Evolutionary conservation across 345 rosid genomes (phyloP).

Genomic region (Cardamine occulta): DNA sequence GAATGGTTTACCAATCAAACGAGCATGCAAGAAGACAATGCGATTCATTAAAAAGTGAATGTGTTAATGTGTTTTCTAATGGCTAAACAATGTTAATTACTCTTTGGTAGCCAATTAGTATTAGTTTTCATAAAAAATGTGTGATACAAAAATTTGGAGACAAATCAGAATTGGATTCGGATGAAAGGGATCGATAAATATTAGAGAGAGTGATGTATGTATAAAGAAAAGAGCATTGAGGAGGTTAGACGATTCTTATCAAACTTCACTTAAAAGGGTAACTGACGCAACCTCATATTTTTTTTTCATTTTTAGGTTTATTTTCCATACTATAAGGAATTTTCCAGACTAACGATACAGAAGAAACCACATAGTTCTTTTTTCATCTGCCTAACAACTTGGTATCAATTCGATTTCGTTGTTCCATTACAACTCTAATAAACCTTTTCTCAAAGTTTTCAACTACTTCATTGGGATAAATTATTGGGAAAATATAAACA

Average conservation of each 20-base stretch:
- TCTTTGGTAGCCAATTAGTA: neutral
- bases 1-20: neutral
- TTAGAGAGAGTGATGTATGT: conserved; percentile 22
- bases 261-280: conserved; percentile 42
- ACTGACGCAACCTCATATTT: conserved; percentile 28
- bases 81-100: neutral
- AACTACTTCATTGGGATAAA: neutral
- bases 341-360: neutral
- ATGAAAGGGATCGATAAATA: conserved; percentile 20
- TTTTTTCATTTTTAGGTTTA: neutral
- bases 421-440: neutral
- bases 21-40: neutral
- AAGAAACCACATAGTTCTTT: conserved; percentile 15
- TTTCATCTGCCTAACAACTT: conserved; percentile 24
- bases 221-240: conserved; percentile 35
- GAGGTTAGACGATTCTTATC: conserved; percentile 43
- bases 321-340: conserved; percentile 19
- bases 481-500: too few relatives aligned
- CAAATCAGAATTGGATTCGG: conserved; percentile 19
- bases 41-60: neutral
- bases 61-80: neutral
- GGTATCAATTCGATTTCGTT: neutral
- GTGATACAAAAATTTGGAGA: conserved; percentile 13
- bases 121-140: neutral
- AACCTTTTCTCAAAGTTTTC: neutral